phyloP scores from a whole-genome alignment of 768 basidiomycete species.

The Leccinum rimulosum region DNA sequence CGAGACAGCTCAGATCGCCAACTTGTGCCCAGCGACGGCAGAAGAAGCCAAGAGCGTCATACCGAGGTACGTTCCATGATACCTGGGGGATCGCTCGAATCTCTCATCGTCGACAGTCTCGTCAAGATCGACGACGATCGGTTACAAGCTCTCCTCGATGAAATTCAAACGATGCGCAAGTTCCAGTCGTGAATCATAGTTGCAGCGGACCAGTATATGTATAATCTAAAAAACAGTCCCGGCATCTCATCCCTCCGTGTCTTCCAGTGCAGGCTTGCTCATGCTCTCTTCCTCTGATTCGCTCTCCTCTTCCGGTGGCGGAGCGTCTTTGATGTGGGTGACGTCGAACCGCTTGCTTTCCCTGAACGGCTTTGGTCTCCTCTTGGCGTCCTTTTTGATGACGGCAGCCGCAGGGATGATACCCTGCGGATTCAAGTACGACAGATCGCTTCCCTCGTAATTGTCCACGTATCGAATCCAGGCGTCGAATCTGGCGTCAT shows the following conservation, averaged over 20 bases:
- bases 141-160: conserved; percentile 76
- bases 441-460: conserved; percentile 75
- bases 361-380: conserved; percentile 58
- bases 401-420: conserved; percentile 71
- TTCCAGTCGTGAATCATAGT: conserved; percentile 63
- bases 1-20: conserved; percentile 91
- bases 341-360: conserved; percentile 69
- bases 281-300: conserved; percentile 44
- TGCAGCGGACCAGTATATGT: conserved; percentile 1
- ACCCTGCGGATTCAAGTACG: conserved; percentile 76
- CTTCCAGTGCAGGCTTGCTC: conserved; percentile 45
- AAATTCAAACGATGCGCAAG: conserved; percentile 88
- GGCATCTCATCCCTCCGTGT: conserved; percentile 44
- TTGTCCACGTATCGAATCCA: conserved; percentile 78
- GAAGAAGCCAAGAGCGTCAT: conserved; percentile 92
- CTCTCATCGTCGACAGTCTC: conserved; percentile 39
- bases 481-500: conserved; percentile 63
- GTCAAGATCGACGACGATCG: conserved; percentile 87
- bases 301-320: conserved; percentile 35
- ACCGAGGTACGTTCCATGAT: conserved; percentile 58
- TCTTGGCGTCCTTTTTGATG: conserved; percentile 52
- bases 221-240: background rate
- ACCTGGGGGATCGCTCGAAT: background rate
- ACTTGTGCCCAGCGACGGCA: conserved; percentile 81
- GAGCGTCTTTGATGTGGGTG: conserved; percentile 40